Base-by-base conservation (phyloP, 352 stramenopile species). In the Pythium oligandrum region DNA sequence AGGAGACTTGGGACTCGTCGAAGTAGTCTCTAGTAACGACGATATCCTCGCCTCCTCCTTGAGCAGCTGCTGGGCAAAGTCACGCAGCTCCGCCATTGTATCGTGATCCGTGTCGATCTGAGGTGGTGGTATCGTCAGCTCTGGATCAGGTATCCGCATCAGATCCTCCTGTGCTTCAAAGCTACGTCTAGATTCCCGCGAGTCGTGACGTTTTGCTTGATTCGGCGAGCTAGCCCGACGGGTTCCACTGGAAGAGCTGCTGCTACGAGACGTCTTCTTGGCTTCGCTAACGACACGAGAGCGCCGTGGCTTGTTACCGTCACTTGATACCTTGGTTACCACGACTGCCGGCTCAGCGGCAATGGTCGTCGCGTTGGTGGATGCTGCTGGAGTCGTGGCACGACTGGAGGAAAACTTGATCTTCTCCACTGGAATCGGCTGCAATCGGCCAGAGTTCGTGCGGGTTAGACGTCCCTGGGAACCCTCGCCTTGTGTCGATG, bases 61-160 rank as follows among this genome's bases (percentile, higher is more conserved):
- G 0, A 86, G 61, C 36, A 86, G 37, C 40, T 86, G 75, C 43
- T 86, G 75, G 0, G 71, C 73, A 63, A 86, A 83, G 38, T 86
- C 75, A 3, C 75, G 70, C 3, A 83, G 53, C 46, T 86, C 75
- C 31, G 66, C 66, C 52, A 83, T 75, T 70, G 66, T 51, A 9
- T 69, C 48, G 46, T 61, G 33, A 36, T 64, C 57, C 6, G 9
- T 59, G 26, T 9, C 33, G 8, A 26, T 26, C 17, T 26, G 17
- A 26, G 17, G 17, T 26, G 17, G 17, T 26, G 17, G 17, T 26
- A 26, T 26, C 17, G 17, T 26, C 17, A 26, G 17, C 17, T 26
- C 17, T 26, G 17, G 17, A 26, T 26, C 17, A 26, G 17, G 17
- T 26, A 26, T 26, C 17, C 17, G 17, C 17, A 26, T 26, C 17